Conservation (phyloP, 768 basidiomycete species). For the Plicaturopsis crispa region DNA sequence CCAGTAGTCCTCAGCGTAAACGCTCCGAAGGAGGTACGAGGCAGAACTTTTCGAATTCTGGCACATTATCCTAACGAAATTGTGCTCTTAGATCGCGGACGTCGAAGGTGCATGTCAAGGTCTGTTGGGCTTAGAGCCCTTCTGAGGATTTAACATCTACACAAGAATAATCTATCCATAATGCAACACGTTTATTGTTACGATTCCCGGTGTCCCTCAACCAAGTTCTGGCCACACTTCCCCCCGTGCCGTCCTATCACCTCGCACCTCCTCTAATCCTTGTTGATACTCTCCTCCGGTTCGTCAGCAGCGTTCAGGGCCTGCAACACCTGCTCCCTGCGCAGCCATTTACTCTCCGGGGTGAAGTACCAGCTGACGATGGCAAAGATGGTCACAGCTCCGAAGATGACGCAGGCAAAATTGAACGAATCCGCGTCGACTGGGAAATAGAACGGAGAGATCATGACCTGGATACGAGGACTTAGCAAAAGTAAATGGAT, state of each 20-base stretch:
- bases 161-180: background rate
- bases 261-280: background rate
- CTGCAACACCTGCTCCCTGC: slow-evolving; percentile 49
- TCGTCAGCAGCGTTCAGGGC: slow-evolving; percentile 25
- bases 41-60: background rate
- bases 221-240: too few species aligned
- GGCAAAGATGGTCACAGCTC: slow-evolving; percentile 70
- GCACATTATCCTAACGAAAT: slow-evolving; percentile 1
- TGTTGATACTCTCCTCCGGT: background rate
- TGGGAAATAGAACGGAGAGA: slow-evolving; percentile 87
- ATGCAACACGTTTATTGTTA: too few species aligned
- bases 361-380: slow-evolving; percentile 72
- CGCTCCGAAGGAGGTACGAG: slow-evolving; percentile 78
- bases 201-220: too few species aligned
- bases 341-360: slow-evolving; percentile 76
- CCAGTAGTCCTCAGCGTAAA: slow-evolving; percentile 57
- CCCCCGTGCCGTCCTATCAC: background rate
- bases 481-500: slow-evolving; percentile 7
- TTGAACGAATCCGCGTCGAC: slow-evolving; percentile 74
- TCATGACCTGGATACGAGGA: slow-evolving; percentile 46
- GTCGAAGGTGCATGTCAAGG: slow-evolving; percentile 79
- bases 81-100: slow-evolving; percentile 46
- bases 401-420: slow-evolving; percentile 80
- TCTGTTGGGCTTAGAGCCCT: slow-evolving; percentile 51
- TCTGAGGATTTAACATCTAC: slow-evolving; percentile 17